Conservation (phyloP, 2,329 filamentous ascomycete genomes). For the Venturia pyrina region DNA sequence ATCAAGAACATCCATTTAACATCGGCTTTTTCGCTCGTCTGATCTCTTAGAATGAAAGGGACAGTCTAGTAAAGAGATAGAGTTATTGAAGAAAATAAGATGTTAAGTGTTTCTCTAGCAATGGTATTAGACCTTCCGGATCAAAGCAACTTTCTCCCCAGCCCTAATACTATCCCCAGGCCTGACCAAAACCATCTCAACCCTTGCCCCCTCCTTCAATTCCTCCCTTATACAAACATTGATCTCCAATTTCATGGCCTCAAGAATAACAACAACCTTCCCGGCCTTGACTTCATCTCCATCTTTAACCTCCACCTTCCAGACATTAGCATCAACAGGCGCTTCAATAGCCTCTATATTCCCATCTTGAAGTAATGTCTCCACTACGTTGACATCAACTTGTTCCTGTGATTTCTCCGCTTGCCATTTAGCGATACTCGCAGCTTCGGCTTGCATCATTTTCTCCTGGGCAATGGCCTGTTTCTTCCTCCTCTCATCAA, state of each 20-base stretch:
- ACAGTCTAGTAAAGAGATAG: too few relatives aligned
- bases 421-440: constrained; percentile 24
- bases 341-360: constrained; percentile 26
- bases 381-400: constrained; percentile 9
- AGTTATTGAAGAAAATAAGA: too few relatives aligned
- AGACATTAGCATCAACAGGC: constrained; percentile 42
- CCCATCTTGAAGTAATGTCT: constrained; percentile 19
- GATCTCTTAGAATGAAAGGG: too few relatives aligned
- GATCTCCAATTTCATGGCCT: constrained; percentile 51
- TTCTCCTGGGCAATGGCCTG: constrained; percentile 9
- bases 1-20: too few relatives aligned
- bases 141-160: constrained; percentile 15
- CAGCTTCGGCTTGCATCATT: constrained; percentile 20
- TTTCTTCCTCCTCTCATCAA: constrained; percentile 13
- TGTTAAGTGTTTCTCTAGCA: too few relatives aligned
- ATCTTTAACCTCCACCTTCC: constrained; percentile 39
- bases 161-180: constrained; percentile 29
- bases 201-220: constrained; percentile 18
- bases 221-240: constrained; percentile 27
- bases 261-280: constrained; percentile 37
- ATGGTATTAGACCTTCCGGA: neutral
- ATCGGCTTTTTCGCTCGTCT: too few relatives aligned
- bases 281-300: constrained; percentile 33
- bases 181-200: constrained; percentile 32
- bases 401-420: constrained; percentile 15